Conservation (phyloP, 768 basidiomycete species). For the Royoungia palumana region DNA sequence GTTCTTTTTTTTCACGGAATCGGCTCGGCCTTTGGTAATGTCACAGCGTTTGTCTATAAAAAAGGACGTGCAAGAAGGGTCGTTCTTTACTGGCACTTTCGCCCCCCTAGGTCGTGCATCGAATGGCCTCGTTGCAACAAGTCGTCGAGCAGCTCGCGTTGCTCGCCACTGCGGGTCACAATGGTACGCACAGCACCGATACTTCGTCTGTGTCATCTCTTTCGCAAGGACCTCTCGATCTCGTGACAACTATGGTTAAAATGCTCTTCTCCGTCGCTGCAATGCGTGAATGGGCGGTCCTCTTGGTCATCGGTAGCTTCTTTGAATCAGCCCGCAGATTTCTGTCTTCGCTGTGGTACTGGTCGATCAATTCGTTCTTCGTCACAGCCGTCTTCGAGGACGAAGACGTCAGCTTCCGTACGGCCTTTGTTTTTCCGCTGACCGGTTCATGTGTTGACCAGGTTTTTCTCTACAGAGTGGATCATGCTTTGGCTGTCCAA, state of each 20-base stretch:
- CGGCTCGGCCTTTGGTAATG: too few relatives aligned
- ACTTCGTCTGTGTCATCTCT: constrained; percentile 6
- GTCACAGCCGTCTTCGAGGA: constrained; percentile 62
- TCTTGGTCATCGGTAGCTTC: constrained; percentile 58
- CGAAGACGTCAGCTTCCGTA: constrained; percentile 55
- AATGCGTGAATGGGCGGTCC: constrained; percentile 59
- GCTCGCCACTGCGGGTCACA: constrained; percentile 18
- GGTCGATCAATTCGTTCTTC: constrained; percentile 50
- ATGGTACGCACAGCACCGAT: constrained; percentile 12
- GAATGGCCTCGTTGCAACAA: constrained; percentile 28
- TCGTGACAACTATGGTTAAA: constrained; percentile 37
- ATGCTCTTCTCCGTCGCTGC: constrained; percentile 53
- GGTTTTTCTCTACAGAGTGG: constrained; percentile 48
- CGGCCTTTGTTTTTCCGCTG: constrained; percentile 16
- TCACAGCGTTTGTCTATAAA: constrained; percentile 13
- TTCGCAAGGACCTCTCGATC: constrained; percentile 19
- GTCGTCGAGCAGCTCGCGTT: constrained; percentile 28
- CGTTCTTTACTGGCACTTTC: background rate
- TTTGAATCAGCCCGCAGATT: constrained; percentile 57
- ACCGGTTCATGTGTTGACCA: background rate
- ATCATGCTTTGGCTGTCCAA: constrained; percentile 66
- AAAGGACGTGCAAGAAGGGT: background rate
- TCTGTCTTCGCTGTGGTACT: constrained; percentile 40
- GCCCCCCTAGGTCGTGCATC: too few relatives aligned
- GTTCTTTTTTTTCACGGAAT: too few relatives aligned